Evolutionary conservation across 2,329 filamentous ascomycete genomes (phyloP), one percentile per base, ranked within the genome.

Genomic region (Aureobasidium sp.): DNA sequence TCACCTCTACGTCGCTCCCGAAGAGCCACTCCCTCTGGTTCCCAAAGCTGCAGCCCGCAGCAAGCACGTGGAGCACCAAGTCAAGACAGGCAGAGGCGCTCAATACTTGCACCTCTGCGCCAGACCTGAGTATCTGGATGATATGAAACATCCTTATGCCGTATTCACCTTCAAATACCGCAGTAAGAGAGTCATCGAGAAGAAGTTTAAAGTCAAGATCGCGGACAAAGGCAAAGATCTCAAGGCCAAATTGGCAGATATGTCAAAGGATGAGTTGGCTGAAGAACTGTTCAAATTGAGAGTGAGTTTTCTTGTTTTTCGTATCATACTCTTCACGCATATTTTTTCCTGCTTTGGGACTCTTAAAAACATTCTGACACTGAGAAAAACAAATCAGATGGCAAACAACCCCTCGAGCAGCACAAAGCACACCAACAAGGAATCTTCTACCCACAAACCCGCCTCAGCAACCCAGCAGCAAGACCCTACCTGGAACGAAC

Each of bases 121-220:
- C 1, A 57, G 66, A 3, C 72, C 72, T 2, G 61, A 65, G 34
- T 75, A 76, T 55, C 37, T 75, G 4, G 73, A 76, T 57, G 50
- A 56, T 0, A 64, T 70, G 60, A 57, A 64, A 12, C 51, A 58
- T 40, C 69, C 71, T 21, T 76, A 73, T 55, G 74, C 72, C 0
- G 68, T 75, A 10, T 76, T 76, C 59, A 66, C 66, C n/a, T 76
- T 76, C 67, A 71, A 71, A 50, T 76, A 75, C 55, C 67, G 73
- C 2, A 68, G 64, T 49, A 61, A 56, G 48, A 58, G 57, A 30
- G 59, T 62, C 14, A 58, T 75, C 27, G 62, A 66, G 56, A 57
- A 62, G 37, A 65, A 73, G 27, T 60, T 72, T 16, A 59, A 58
- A 14, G 54, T 57, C 10, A 61, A 59, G 17, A 59, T 66, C 34